Conservation (phyloP, 2,329 filamentous ascomycete genomes). For the Exophiala spinifera region DNA sequence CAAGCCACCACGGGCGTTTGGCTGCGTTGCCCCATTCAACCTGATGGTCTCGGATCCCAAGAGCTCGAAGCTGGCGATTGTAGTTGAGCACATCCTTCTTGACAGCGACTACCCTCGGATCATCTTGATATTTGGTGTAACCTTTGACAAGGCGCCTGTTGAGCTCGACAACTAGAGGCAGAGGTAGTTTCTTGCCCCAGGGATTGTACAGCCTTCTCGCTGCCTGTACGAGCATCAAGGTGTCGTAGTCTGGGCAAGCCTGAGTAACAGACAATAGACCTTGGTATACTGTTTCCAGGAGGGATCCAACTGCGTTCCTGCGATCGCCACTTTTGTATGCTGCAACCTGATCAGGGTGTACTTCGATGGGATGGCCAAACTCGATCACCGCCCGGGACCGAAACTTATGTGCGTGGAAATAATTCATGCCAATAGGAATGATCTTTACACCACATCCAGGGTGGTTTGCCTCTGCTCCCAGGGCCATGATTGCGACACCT, state of each 20-base stretch:
- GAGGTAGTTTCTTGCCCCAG: conserved; percentile 85
- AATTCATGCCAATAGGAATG: conserved; percentile 97
- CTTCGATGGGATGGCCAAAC: conserved; percentile 84
- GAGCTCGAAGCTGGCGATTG: conserved; percentile 78
- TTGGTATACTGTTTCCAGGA: conserved; percentile 84
- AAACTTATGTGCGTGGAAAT: conserved; percentile 99
- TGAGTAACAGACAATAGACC: conserved; percentile 85
- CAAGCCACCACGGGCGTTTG: conserved; percentile 72
- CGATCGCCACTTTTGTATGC: conserved; percentile 80
- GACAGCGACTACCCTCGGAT: conserved; percentile 74
- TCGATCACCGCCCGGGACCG: conserved; percentile 92
- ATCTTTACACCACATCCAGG: conserved; percentile 89
- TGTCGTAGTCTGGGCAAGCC: conserved; percentile 90
- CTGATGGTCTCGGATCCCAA: conserved; percentile 90
- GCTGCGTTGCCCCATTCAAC: conserved; percentile 69
- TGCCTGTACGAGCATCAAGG: conserved; percentile 91
- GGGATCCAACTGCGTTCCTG: conserved; percentile 78
- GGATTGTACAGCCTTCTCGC: conserved; percentile 90
- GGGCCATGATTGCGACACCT: conserved; percentile 95
- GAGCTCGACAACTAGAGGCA: conserved; percentile 89
- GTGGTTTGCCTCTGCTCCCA: conserved; percentile 80
- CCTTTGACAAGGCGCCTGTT: conserved; percentile 88
- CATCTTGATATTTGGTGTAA: conserved; percentile 88
- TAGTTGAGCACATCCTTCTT: conserved; percentile 76
- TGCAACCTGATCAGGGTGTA: conserved; percentile 76